Base-by-base conservation (phyloP, 257 asterid species). In the Leptodermis oblonga region DNA sequence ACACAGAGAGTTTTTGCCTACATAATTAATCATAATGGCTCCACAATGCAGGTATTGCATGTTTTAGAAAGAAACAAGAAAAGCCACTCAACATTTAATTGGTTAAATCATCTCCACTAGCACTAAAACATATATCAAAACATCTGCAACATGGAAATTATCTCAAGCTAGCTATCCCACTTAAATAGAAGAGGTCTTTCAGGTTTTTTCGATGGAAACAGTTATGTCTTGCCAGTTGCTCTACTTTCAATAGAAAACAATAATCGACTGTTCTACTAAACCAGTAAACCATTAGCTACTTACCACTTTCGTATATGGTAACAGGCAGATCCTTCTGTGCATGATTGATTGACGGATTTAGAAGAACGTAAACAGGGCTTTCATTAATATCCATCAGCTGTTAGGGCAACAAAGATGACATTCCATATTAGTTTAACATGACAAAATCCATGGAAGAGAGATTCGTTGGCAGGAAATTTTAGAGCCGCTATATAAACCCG, bases 381-480 rank as follows among this genome's bases (percentile, higher is more conserved):
- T 93, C 97, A 70, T 93, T 93, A 77, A 93, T 90, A 79, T 90
- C 96, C 99, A 90, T 90, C 76, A 93, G 64, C 96, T 93, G 95
- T 66, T 43, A 51, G 66, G 36, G 65, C 48, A 5, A 74, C 12
- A 65, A 25, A 14, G 31, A 55, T 6, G 37, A 55, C 67, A 3
- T 17, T 10, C 39, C 64, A 34, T 25, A 48, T 43, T 45, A 45
- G 69, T 25, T 51, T 45, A 63, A 36, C 52, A 64, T 41, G 60
- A 42, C 36, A 53, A 17, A 62, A 28, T 6, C 41, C 15, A 26
- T 8, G 11, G 46, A 62, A 26, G 34, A 66, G 31, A 54, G 20
- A 11, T 28, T 41, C 12, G 11, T 33, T 36, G 15, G 60, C 51
- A 65, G 25, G 17, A 26, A 42, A 23, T 25, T 37, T 2, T 0